Evolutionary conservation across 2,329 filamentous ascomycete species (phyloP), one percentile per base, ranked within the genome.

Genomic region (Chlorencoelia australis): DNA sequence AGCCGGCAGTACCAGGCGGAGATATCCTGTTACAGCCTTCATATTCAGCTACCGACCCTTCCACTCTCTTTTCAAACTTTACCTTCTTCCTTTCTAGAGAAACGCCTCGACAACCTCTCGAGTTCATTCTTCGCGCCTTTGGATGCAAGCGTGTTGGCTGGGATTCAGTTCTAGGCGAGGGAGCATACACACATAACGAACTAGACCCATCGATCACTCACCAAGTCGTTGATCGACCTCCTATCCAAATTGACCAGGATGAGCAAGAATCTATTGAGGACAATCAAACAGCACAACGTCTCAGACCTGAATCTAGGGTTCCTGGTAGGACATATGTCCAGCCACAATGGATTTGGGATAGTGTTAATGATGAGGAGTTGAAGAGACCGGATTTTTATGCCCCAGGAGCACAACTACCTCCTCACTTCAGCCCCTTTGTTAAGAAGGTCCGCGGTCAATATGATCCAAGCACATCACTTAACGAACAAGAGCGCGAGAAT

Each of bases 331-430:
- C 78, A 45, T 98, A 98, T 51, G 66, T 98, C 38, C 91, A 98
- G 65, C 91, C 91, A 14, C 91, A 98, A 59, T 98, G 93, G 89
- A 78, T 98, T 4, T 98, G 91, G 91, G 91, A 98, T 56, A 89
- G 84, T 53, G 67, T 94, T 58, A 98, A 98, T 58, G 84, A 91
- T 30, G 85, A 86, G 44, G 86, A 89, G 60, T 66, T 98, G 38
- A 79, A 95, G 58, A 73, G 82, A 47, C 76, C 88, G 20, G 86
- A 95, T 55, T 63, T 88, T 22, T 98, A 98, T 54, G 84, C 81
- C 1, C 91, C 91, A 2, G 91, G 91, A 13, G 82, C 88, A 13
- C 79, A 85, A 48, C 69, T 98, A 20, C 91, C 91, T 15, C 91
- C 91, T 9, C 91, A 98, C 69, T 63, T 98, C 51, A 96, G 88